Evolutionary conservation across 768 basidiomycete genomes (phyloP), one percentile per base, ranked within the genome.

Genomic region (Psilocybe subaeruginosa): DNA sequence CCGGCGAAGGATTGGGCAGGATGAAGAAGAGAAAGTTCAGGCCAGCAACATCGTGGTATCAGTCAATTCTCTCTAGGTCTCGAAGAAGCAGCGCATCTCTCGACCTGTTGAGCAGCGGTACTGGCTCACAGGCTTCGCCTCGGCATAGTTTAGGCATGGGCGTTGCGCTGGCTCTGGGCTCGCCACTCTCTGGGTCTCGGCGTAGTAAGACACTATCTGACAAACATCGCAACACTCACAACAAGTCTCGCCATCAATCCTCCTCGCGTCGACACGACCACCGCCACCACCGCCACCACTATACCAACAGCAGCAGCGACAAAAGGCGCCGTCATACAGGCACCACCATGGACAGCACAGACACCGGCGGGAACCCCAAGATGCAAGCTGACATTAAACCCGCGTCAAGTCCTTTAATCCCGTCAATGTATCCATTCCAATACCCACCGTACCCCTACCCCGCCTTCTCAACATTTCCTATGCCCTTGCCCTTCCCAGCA

Each of bases 1-100:
- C 83, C 0, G 76, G 71, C 8, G 70, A 71, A 9, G 68, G 66
- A 4, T 16, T 66, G 54, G 54, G 65, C 8, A 56, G 63, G 59
- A 61, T 59, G 58, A 56, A 53, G 51, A 67, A 56, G 8, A 64
- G 62, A 23, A 65, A 68, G 43, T 62, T 47, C 5, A 75, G 73
- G 58, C 73, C 74, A 4, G 63, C 73, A 66, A 61, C 68, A 2
- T 73, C 76, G 4, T 79, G 78, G 78, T 79, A 79, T 50, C 62
- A 61, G 16, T 68, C 66, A 30, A 66, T 66, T 63, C 65, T 62
- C 17, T 64, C 56, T 53, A 67, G 62, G 46, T 70, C 61, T 58
- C 67, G 62, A 35, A 62, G 48, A 62, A 70, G 68, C 54, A 72
- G 70, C 46, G 68, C 70, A 17, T 70, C 68, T 31, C 61, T 74